Evolutionary conservation across 164 flowering plant genomes (phyloP).

Genomic region (Magnolia kwangsiensis): DNA sequence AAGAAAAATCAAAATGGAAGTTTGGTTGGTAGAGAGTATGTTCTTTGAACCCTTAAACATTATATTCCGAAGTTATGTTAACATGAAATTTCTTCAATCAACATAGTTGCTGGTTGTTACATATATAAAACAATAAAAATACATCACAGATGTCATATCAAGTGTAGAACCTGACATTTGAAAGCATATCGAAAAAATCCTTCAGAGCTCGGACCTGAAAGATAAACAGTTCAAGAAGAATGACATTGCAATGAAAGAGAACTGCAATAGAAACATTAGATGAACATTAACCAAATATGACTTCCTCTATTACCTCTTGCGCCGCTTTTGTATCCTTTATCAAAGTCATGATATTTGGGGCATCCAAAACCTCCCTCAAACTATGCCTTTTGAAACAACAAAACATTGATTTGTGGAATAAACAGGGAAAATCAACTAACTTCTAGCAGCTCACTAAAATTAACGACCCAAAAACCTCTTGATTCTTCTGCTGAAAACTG

Average conservation of each 20-base stretch:
- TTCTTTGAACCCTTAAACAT: background rate
- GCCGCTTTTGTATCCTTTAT: conserved; percentile 99
- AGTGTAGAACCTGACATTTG: conserved; percentile 77
- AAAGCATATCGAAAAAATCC: conserved; percentile 88
- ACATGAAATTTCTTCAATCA: background rate
- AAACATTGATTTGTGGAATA: conserved; percentile 4
- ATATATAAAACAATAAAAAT: background rate
- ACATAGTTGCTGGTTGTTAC: background rate
- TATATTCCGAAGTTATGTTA: background rate
- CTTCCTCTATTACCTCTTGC: conserved; percentile 58
- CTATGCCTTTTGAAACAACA: conserved; percentile 64
- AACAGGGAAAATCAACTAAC: background rate
- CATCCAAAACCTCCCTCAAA: conserved; percentile 86
- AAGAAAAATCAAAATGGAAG: background rate
- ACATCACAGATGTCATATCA: conserved; percentile 8
- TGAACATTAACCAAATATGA: background rate
- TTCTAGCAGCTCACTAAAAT: no score
- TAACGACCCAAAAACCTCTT: no score
- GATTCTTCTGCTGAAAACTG: no score
- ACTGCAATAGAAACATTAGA: background rate
- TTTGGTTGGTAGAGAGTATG: background rate
- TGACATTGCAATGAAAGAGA: background rate
- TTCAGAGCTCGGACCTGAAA: conserved; percentile 81
- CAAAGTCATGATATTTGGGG: conserved; percentile 83
- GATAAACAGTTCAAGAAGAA: background rate